Evolutionary conservation across 768 basidiomycete species (phyloP).

Genomic region (Pluteus cervinus): DNA sequence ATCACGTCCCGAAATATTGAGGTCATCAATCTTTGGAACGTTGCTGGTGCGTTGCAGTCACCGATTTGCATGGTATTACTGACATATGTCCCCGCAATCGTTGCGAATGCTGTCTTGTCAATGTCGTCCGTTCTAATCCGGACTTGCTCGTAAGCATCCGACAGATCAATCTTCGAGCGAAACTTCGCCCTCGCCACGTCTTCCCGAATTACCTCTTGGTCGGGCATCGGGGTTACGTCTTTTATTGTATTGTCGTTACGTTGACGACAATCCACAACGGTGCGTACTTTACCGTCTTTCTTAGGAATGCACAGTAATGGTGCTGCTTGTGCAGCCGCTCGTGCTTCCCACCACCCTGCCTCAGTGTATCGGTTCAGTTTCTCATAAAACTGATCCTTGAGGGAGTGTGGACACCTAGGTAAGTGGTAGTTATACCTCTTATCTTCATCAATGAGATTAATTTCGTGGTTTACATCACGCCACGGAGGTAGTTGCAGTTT

Average conservation of each 20-base stretch:
- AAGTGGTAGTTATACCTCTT: constrained; percentile 22
- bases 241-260: background rate
- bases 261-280: background rate
- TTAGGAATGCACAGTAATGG: constrained; percentile 26
- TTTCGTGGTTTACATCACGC: constrained; percentile 30
- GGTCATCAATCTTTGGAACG: constrained; percentile 39
- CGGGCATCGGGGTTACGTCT: constrained; percentile 1
- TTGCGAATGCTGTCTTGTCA: constrained; percentile 26
- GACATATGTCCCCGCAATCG: constrained; percentile 27
- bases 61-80: constrained; percentile 37
- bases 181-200: constrained; percentile 25
- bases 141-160: constrained; percentile 39
- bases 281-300: too few relatives aligned
- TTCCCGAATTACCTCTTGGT: constrained; percentile 11
- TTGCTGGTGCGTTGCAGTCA: constrained; percentile 38
- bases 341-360: constrained; percentile 29
- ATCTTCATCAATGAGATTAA: constrained; percentile 27
- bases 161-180: constrained; percentile 34
- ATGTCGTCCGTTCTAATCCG: constrained; percentile 23
- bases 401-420: constrained; percentile 24
- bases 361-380: constrained; percentile 25
- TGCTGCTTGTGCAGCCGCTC: constrained; percentile 16
- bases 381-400: constrained; percentile 19
- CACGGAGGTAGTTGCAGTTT: constrained; percentile 23
- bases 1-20: constrained; percentile 30